phyloP scores from a whole-genome alignment of 805 yeast genomes.

The Crinitomyces ghanaensis region DNA sequence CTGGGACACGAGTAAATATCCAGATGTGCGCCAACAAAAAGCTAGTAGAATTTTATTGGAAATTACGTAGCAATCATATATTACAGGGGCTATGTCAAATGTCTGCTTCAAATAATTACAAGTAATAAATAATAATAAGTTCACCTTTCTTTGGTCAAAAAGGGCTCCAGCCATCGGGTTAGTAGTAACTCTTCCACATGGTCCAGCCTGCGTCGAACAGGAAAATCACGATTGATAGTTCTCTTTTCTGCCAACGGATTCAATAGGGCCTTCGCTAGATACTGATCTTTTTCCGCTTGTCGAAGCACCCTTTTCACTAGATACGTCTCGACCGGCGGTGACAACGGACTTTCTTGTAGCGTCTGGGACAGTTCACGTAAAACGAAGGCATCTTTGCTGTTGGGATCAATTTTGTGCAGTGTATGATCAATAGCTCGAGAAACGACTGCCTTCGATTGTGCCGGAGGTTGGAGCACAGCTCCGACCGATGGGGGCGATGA shows the following conservation, averaged over 20 bases:
- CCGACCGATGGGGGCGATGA: no score
- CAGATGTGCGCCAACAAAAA: no score
- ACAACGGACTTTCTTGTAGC: conserved; percentile 2
- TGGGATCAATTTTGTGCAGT: conserved; percentile 8
- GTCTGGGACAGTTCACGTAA: conserved; percentile 2
- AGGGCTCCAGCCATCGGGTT: conserved; percentile 36
- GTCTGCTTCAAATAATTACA: no score
- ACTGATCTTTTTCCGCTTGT: conserved; percentile 5
- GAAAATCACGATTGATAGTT: not conserved
- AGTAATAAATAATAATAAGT: no score
- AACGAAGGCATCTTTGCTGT: conserved; percentile 2
- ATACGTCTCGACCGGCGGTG: conserved; percentile 13
- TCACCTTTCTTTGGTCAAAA: no score
- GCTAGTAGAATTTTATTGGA: no score
- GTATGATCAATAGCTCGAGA: conserved; percentile 7
- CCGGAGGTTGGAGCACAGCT: no score
- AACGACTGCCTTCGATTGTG: conserved; percentile 2
- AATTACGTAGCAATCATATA: no score
- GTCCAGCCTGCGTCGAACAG: conserved; percentile 12
- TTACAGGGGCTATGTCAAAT: no score
- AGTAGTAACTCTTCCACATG: conserved; percentile 34
- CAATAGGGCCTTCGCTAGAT: not conserved
- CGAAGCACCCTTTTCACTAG: conserved; percentile 12
- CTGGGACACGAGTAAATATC: no score
- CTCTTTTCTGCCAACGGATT: not conserved